Conservation (phyloP, 2,329 filamentous ascomycete genomes). For the Fusarium vanettenii region DNA sequence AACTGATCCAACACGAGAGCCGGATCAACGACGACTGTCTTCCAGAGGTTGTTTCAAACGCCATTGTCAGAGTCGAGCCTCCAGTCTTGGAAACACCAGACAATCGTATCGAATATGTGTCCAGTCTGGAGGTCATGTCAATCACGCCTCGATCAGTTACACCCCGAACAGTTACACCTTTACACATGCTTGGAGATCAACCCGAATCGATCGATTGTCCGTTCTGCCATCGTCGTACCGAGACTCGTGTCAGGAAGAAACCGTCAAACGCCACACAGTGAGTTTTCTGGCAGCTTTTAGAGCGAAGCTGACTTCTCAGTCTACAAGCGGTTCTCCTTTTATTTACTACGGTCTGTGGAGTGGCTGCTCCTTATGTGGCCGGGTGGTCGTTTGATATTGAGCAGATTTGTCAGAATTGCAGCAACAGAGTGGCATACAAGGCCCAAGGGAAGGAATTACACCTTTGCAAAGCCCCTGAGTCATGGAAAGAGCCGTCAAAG, state of each 20-base stretch:
- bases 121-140: neutral
- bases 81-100: neutral
- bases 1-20: neutral
- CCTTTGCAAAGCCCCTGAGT: conserved; percentile 8
- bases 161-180: neutral
- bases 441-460: conserved; percentile 15
- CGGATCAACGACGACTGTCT: neutral
- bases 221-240: conserved; percentile 1
- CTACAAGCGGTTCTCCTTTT: neutral
- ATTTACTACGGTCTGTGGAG: neutral
- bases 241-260: conserved; percentile 15
- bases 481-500: neutral
- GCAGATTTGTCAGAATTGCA: conserved; percentile 8
- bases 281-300: neutral
- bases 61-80: neutral
- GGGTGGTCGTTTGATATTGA: conserved; percentile 20
- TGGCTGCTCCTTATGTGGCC: neutral
- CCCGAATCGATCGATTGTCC: conserved; percentile 17
- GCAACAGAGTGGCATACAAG: conserved; percentile 14
- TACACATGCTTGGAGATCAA: conserved; percentile 19
- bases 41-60: neutral
- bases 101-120: neutral
- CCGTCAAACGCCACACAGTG: conserved; percentile 24
- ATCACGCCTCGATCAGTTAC: neutral
- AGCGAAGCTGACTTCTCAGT: neutral